Evolutionary conservation across 768 basidiomycete genomes (phyloP).

Genomic region (Amanita molliuscula): DNA sequence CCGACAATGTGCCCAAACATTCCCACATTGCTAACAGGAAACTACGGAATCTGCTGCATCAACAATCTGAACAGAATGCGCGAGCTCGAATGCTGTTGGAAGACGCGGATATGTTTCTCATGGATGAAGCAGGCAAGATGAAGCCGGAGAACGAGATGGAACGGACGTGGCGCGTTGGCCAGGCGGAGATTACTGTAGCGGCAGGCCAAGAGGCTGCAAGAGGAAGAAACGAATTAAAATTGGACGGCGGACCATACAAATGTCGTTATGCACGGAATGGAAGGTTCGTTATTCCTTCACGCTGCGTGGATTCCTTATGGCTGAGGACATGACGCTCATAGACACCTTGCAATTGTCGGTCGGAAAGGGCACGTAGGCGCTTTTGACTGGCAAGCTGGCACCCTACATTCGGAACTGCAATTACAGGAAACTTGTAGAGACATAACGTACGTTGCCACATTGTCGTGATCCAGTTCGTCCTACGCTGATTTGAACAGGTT

Average conservation of each 20-base stretch:
- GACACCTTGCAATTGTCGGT: constrained; percentile 83
- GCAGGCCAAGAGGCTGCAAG: constrained; percentile 68
- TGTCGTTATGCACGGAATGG: constrained; percentile 88
- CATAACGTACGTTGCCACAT: constrained; percentile 58
- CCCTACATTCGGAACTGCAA: constrained; percentile 80
- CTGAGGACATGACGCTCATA: constrained; percentile 15
- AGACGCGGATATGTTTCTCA: constrained; percentile 55
- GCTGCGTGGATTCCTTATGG: not conserved
- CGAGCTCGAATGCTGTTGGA: constrained; percentile 50
- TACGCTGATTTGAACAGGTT: constrained; percentile 37
- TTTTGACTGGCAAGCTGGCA: constrained; percentile 88
- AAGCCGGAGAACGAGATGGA: constrained; percentile 76
- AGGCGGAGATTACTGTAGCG: constrained; percentile 60
- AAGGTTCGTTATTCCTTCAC: constrained; percentile 37
- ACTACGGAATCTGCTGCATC: constrained; percentile 57
- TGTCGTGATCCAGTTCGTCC: not conserved
- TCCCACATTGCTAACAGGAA: constrained; percentile 65
- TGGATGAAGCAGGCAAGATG: constrained; percentile 63
- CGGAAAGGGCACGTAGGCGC: constrained; percentile 80
- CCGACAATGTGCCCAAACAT: constrained; percentile 38
- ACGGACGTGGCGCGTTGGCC: constrained; percentile 79
- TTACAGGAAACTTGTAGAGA: constrained; percentile 86
- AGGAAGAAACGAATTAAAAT: constrained; percentile 66
- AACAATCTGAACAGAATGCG: constrained; percentile 51
- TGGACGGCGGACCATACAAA: constrained; percentile 82